Percentiles rank a stretch among this genome's conserved stretches.
These are phyloP conservation scores for Wickerhamiella pararugosa DNA, from an alignment of 1,139 yeast genomes.

Conservation along the genomic window DNA sequence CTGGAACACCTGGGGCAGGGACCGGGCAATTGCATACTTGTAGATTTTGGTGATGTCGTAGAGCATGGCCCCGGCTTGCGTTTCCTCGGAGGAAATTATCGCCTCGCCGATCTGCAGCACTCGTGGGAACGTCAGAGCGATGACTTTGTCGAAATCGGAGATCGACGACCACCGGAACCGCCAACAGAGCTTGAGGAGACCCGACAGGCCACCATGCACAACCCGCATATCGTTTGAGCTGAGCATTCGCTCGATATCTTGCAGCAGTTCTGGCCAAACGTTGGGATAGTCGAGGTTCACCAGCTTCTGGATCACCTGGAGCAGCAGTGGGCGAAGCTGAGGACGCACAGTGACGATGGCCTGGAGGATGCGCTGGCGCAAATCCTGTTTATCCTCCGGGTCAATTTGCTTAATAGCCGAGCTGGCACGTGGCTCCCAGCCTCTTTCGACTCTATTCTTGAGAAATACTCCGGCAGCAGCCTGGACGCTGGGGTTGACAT, in stretches of 20 bases:
- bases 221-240: slow-evolving; percentile 38
- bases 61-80: slow-evolving; percentile 54
- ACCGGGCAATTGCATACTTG: slow-evolving; percentile 70
- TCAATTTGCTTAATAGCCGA: slow-evolving; percentile 29
- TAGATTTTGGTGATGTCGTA: slow-evolving; percentile 63
- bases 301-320: slow-evolving; percentile 54
- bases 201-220: slow-evolving; percentile 61
- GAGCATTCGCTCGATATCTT: slow-evolving; percentile 43
- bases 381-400: slow-evolving; percentile 54
- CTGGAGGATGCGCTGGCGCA: slow-evolving; percentile 45
- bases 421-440: slow-evolving; percentile 17
- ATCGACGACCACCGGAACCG: slow-evolving; percentile 66
- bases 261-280: slow-evolving; percentile 55
- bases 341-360: slow-evolving; percentile 33
- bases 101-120: slow-evolving; percentile 51
- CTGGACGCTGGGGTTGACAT: slow-evolving; percentile 42
- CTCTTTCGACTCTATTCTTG: slow-evolving; percentile 55
- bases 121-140: slow-evolving; percentile 52
- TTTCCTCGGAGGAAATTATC: slow-evolving; percentile 33
- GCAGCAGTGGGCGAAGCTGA: slow-evolving; percentile 39
- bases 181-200: slow-evolving; percentile 61
- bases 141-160: slow-evolving; percentile 42
- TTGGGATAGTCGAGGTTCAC: slow-evolving; percentile 55
- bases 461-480: slow-evolving; percentile 78
- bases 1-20: slow-evolving; percentile 59